Evolutionary conservation across 2,329 filamentous ascomycete genomes (phyloP), one percentile per base, ranked within the genome.

Genomic region (Coniochaeta sp.): DNA sequence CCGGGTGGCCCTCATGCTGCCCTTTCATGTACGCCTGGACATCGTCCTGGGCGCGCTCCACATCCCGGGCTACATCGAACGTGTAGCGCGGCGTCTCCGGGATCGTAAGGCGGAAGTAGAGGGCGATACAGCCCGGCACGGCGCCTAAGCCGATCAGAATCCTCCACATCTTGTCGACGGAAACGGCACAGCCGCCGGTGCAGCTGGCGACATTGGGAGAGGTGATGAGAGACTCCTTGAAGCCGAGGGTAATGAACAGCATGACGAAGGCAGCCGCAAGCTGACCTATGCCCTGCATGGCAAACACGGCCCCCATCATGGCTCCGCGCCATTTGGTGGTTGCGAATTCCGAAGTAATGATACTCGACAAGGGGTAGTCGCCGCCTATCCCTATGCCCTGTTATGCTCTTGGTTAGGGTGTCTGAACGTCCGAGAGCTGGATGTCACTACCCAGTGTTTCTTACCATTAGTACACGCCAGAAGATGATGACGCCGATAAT

Each of bases 61-160:
- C 77, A 61, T 94, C 87, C 38, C 82, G 83, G 49, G 82, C 78
- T 20, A 94, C 81, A 63, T 94, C 89, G 60, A 94, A 92, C 24
- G 89, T 94, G 71, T 94, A 95, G 26, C 89, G 86, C 49, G 89
- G 89, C 30, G 89, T 92, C 71, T 95, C 89, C 20, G 89, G 89
- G 58, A 95, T 92, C 49, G 89, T 94, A 4, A 94, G 58, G 46
- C 71, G 70, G 71, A 84, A 94, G 74, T 94, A 94, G 16, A 95
- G 80, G 18, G 89, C 89, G 56, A 91, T 83, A 65, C 83, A 88
- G 40, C 86, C 89, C 2, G 89, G 89, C 8, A 94, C 81, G 45
- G 86, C 87, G 58, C 89, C 89, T 61, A 91, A 87, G 12, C 88
- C 89, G 62, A 94, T 88, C 48, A 94, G 77, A 13, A 83, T 77